Evolutionary conservation across 2,329 filamentous ascomycete genomes (phyloP), one percentile per base, ranked within the genome.

Genomic region (Paecilomyces sp.): DNA sequence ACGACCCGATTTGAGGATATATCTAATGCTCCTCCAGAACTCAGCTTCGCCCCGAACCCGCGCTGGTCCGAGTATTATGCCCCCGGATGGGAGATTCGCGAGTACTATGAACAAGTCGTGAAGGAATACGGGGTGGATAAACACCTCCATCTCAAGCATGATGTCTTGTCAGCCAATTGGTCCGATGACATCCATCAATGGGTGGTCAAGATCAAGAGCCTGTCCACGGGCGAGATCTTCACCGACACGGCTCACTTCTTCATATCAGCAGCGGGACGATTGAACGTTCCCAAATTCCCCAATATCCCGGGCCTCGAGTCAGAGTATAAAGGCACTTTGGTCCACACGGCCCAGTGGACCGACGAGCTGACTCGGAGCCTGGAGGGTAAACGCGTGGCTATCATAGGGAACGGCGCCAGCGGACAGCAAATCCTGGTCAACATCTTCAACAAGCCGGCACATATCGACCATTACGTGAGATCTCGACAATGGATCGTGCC

Each of bases 21-120:
- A 28, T 28, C 25, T 41, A n/a, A 41, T 11, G 33, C 33, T 11
- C 33, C 11, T 36, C 33, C 33, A 59, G 58, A 59, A 56, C 30
- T 59, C 34, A 56, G 36, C 5, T 59, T 59, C 33, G 54, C 54
- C 18, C 54, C 58, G 6, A 59, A 59, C 18, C 54, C 41, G 6
- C 36, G 55, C 9, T 59, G 58, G 58, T 59, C 58, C 2, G 58
- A 59, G 15, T 59, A 59, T 36, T 56, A 59, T 33, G 55, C 58
- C 4, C 50, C 54, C 3, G 58, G 58, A 15, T 31, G 24, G 8
- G 58, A 59, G 18, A 59, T 59, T 18, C 54, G 25, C 11, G 9
- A 56, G 53, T 59, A 59, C 47, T 56, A 59, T 28, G 54, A 59
- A 41, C 28, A 30, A 22, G 30, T 53, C 6, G 54, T 41, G 2